Evolutionary conservation across 2,329 filamentous ascomycete species (phyloP).

Genomic region (Rasamsonia emersonii): DNA sequence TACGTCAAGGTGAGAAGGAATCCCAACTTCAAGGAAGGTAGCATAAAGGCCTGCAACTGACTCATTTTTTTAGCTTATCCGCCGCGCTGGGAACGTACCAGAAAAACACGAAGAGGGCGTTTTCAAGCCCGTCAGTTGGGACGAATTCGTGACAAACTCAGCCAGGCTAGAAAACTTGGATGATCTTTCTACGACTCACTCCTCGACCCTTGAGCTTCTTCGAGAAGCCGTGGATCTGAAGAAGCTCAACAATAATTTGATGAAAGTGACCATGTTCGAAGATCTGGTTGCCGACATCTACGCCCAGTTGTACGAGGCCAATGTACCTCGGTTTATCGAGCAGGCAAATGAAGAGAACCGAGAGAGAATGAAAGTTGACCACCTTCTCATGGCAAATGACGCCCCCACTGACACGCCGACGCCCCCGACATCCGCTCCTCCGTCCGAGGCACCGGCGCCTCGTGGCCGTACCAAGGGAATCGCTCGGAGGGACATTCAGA

Average conservation of each 20-base stretch:
- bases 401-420: constrained; percentile 21
- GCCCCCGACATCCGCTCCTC: constrained; percentile 21
- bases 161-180: constrained; percentile 53
- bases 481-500: constrained; percentile 50
- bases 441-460: constrained; percentile 26
- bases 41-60: constrained; percentile 20
- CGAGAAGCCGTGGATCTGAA: constrained; percentile 62
- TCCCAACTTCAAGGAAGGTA: constrained; percentile 8
- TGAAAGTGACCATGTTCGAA: constrained; percentile 79
- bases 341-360: constrained; percentile 37
- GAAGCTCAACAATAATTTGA: constrained; percentile 74
- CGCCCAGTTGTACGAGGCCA: constrained; percentile 45
- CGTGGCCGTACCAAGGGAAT: constrained; percentile 47
- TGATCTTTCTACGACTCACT: constrained; percentile 39
- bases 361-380: constrained; percentile 40
- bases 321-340: constrained; percentile 29
- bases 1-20: constrained; percentile 44
- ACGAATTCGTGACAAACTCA: constrained; percentile 55
- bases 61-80: constrained; percentile 41
- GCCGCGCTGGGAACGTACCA: constrained; percentile 47
- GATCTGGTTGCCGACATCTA: constrained; percentile 92
- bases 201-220: constrained; percentile 51
- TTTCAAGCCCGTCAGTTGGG: constrained; percentile 56
- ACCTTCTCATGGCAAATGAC: constrained; percentile 35
- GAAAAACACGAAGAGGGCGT: constrained; percentile 56